phyloP scores from a whole-genome alignment of 805 yeast genomes.

The Barnettozyma wickerhamii region DNA sequence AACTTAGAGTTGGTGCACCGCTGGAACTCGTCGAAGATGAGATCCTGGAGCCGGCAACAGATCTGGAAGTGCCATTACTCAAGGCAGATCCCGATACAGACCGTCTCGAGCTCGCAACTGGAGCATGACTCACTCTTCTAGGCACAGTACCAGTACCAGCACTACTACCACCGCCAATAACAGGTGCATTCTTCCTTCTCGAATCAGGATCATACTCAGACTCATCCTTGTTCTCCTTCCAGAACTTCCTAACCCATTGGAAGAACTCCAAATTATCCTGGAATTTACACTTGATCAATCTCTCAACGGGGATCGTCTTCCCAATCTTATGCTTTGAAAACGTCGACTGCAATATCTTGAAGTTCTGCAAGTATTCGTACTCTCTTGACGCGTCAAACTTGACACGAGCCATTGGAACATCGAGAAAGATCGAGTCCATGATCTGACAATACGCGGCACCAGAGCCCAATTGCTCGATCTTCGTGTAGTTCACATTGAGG shows the following conservation, averaged over 20 bases:
- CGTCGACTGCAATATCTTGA: constrained; percentile 80
- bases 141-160: too few species aligned
- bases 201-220: constrained; percentile 65
- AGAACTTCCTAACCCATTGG: constrained; percentile 84
- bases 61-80: constrained; percentile 1
- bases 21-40: too few species aligned
- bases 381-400: constrained; percentile 67
- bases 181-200: constrained; percentile 39
- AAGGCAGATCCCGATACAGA: constrained; percentile 2
- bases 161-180: too few species aligned
- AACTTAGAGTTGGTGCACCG: too few species aligned
- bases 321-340: constrained; percentile 68
- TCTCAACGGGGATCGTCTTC: constrained; percentile 75
- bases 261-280: constrained; percentile 93
- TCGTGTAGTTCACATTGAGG: constrained; percentile 58
- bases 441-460: constrained; percentile 96
- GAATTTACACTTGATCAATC: constrained; percentile 77
- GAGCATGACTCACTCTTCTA: constrained; percentile 1
- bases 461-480: constrained; percentile 90
- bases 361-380: constrained; percentile 74
- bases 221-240: constrained; percentile 74
- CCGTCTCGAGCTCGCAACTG: constrained; percentile 8
- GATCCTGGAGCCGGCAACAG: constrained; percentile 6
- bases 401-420: constrained; percentile 76
- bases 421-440: constrained; percentile 78